phyloP scores from a whole-genome alignment of 352 stramenopile genomes.

The Achlya hypogyna region DNA sequence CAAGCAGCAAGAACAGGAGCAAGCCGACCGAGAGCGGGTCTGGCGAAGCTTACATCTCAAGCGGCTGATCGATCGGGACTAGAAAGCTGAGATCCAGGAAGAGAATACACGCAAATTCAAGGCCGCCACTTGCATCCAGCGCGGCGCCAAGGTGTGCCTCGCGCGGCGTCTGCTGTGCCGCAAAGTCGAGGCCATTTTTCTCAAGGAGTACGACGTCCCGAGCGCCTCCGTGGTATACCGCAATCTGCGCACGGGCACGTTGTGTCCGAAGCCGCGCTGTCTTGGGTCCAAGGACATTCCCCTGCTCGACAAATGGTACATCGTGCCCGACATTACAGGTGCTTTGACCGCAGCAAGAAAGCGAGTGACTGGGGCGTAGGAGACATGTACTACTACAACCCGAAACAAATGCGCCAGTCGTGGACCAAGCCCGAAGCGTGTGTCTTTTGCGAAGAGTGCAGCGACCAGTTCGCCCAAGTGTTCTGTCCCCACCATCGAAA shows the following conservation, averaged over 20 bases:
- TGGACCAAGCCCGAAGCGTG: conserved; percentile 49
- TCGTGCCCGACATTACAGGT: conserved; percentile 42
- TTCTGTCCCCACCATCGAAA: conserved; percentile 6
- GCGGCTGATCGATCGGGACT: conserved; percentile 29
- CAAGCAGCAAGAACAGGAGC: conserved; percentile 27
- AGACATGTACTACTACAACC: conserved; percentile 65
- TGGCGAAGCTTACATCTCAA: background rate
- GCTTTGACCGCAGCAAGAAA: background rate
- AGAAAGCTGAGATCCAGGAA: conserved; percentile 26
- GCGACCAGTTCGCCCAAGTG: background rate
- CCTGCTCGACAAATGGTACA: conserved; percentile 47
- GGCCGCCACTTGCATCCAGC: conserved; percentile 30
- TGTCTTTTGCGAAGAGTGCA: conserved; percentile 11
- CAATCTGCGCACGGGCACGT: conserved; percentile 36
- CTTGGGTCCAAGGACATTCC: conserved; percentile 48
- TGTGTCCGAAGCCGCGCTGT: conserved; percentile 40
- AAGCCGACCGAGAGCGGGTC: conserved; percentile 4
- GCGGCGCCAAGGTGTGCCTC: conserved; percentile 45
- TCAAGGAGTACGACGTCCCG: conserved; percentile 47
- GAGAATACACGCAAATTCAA: conserved; percentile 32
- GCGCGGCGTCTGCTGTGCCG: conserved; percentile 38
- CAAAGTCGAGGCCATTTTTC: conserved; percentile 38
- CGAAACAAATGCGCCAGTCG: conserved; percentile 37
- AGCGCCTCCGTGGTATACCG: conserved; percentile 37
- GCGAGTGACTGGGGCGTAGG: conserved; percentile 23